Evolutionary conservation across 495 filamentous ascomycete species (phyloP).

Genomic region (Daldinia caldariorum): DNA sequence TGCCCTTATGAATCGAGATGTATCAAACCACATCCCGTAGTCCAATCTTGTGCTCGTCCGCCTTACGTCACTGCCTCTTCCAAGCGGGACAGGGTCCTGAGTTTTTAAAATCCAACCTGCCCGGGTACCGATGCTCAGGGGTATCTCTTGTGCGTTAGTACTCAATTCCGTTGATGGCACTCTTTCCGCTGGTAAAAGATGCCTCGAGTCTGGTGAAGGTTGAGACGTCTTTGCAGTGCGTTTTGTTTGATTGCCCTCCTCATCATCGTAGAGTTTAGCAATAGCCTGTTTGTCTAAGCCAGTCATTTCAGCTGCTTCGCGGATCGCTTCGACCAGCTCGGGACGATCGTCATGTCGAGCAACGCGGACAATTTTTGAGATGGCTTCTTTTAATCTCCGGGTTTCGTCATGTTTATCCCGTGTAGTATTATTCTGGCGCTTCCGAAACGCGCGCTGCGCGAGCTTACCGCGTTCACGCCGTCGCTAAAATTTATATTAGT

Average conservation of each 20-base stretch:
- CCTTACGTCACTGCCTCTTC: neutral
- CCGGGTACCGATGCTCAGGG: neutral
- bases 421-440: conserved; percentile 24
- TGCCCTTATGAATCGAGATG: conserved; percentile 21
- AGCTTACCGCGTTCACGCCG: conserved; percentile 42
- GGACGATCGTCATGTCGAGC: conserved; percentile 24
- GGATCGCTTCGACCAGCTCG: conserved; percentile 28
- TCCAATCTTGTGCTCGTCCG: conserved; percentile 27
- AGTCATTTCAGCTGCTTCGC: conserved; percentile 28
- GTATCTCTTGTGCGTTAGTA: neutral
- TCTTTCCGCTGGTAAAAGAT: neutral
- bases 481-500: conserved; percentile 31
- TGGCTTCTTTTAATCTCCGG: conserved; percentile 32
- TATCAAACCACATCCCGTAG: conserved; percentile 40
- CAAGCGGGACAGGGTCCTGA: neutral
- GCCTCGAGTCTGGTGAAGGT: neutral
- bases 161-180: neutral
- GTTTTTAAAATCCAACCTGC: conserved; percentile 11
- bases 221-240: neutral
- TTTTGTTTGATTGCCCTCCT: neutral
- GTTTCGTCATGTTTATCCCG: conserved; percentile 24
- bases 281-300: conserved; percentile 17
- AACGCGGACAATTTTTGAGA: conserved; percentile 27
- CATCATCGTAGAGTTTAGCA: neutral
- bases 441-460: conserved; percentile 40